These are phyloP conservation scores for Cicer yamashitae DNA, from an alignment of 306 rosid genomes.

Conservation along the genomic window DNA sequence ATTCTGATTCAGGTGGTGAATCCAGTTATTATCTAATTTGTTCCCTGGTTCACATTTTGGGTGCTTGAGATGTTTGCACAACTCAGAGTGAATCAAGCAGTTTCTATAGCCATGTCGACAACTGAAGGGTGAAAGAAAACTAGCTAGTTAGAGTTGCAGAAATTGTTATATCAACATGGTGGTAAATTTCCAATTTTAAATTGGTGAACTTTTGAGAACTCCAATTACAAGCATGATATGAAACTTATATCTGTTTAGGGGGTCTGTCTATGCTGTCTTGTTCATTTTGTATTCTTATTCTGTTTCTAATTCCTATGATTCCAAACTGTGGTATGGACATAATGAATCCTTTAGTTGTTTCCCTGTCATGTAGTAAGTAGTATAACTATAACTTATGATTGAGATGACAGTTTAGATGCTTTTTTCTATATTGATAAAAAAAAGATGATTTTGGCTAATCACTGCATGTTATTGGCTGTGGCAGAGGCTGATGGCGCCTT, in stretches of 20 bases:
- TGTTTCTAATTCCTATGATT: background rate
- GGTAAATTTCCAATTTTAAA: background rate
- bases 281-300: slow-evolving; percentile 15
- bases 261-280: background rate
- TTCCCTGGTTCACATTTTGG: no score
- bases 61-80: no score
- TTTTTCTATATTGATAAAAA: slow-evolving; percentile 11
- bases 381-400: slow-evolving; percentile 17
- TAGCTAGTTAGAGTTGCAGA: background rate
- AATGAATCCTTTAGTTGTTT: slow-evolving; percentile 23
- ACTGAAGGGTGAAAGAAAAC: background rate
- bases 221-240: background rate
- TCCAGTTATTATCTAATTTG: background rate
- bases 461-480: slow-evolving; percentile 39
- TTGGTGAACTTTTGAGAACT: background rate
- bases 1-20: background rate
- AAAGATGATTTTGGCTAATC: background rate
- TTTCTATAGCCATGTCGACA: background rate
- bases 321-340: background rate
- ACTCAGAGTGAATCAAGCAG: no score
- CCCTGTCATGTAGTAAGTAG: background rate
- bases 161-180: background rate
- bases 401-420: background rate
- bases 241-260: no score
- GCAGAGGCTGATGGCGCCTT: slow-evolving; percentile 99